Evolutionary conservation across 192 early-diverging fungal species (phyloP), one percentile per base, ranked within the genome.

Genomic region (Linnemannia hyalina): DNA sequence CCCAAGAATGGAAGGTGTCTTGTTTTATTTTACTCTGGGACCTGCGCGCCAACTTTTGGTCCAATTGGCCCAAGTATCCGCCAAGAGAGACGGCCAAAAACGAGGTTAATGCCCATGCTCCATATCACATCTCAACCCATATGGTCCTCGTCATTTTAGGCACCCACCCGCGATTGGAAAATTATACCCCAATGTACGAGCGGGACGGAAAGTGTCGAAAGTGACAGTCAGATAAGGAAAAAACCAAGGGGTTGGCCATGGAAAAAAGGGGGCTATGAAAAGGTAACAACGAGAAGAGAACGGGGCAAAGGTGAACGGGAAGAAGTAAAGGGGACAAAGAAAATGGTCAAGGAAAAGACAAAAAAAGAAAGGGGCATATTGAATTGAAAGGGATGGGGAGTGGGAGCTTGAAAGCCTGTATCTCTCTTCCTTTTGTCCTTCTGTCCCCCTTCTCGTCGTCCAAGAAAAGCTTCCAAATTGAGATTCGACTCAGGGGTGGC

Each of bases 241-340:
- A 71, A 71, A 81, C 60, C 80, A 81, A 81, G 80, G 80, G 80
- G 74, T 75, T 47, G 57, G 26, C 79, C 36, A 81, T 75, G 68
- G 65, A 74, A 75, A 47, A 81, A 75, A 71, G 74, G 73, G 42
- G 60, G n/a, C 65, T 47, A 70, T 6, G 78, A 26, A 63, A 69
- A 68, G 46, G 42, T 69, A 47, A 44, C 35, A 82, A 63, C 13
- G 65, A n/a, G 40, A 74, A 47, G 73, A 69, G 49, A 23, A 41
- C 32, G 32, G 29, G 29, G 16, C 32, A 63, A 47, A 47, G 32
- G 44, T 42, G 63, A 42, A 49, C 20, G 11, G 63, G 41, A 55
- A 26, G 41, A 73, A 55, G 38, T 68, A 44, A 42, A 65, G 29
- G 35, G 49, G 46, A 72, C 10, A 36, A 36, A 54, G 60, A 3